A percentile compares a stretch with the other conserved stretches of the same genome.
Evolutionary conservation across 2,329 filamentous ascomycete species (phyloP).

Genomic region (Ophiostoma sp.): DNA sequence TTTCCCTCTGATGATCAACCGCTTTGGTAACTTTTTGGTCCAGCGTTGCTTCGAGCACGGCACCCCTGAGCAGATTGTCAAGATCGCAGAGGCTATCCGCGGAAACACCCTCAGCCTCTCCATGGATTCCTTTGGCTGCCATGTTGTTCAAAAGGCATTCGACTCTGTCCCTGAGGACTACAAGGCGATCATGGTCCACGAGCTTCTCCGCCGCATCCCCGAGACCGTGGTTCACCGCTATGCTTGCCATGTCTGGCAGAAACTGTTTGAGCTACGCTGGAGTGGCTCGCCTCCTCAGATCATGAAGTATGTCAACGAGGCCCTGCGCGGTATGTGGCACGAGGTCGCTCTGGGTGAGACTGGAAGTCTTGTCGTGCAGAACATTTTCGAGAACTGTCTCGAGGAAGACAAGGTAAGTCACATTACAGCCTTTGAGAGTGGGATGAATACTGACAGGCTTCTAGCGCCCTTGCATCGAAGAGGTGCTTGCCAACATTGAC

Average conservation of each 20-base stretch:
- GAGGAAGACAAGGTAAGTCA: conserved; percentile 87
- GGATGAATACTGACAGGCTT: background rate
- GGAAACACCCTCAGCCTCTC: conserved; percentile 90
- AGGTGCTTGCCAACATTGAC: conserved; percentile 91
- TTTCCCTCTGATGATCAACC: conserved; percentile 94
- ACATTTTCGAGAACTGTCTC: conserved; percentile 98
- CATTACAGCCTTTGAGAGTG: background rate
- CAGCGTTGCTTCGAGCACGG: conserved; percentile 99
- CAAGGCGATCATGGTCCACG: conserved; percentile 98
- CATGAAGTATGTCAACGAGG: conserved; percentile 97
- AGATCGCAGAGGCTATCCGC: conserved; percentile 89
- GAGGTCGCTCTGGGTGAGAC: conserved; percentile 96
- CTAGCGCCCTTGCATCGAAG: conserved; percentile 92
- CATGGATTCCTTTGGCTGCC: conserved; percentile 98
- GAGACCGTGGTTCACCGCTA: conserved; percentile 98
- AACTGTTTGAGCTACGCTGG: conserved; percentile 97
- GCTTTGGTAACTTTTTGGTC: conserved; percentile 96
- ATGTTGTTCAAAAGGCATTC: conserved; percentile 97
- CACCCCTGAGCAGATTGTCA: conserved; percentile 86
- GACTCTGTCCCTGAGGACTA: conserved; percentile 96
- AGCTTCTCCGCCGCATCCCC: conserved; percentile 87
- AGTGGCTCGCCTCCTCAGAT: conserved; percentile 91
- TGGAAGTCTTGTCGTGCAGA: conserved; percentile 95
- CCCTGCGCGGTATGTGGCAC: conserved; percentile 95
- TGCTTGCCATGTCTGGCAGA: conserved; percentile 99